phyloP scores from a whole-genome alignment of 192 early-diverging fungal genomes.

The Dimargaris cristalligena region DNA sequence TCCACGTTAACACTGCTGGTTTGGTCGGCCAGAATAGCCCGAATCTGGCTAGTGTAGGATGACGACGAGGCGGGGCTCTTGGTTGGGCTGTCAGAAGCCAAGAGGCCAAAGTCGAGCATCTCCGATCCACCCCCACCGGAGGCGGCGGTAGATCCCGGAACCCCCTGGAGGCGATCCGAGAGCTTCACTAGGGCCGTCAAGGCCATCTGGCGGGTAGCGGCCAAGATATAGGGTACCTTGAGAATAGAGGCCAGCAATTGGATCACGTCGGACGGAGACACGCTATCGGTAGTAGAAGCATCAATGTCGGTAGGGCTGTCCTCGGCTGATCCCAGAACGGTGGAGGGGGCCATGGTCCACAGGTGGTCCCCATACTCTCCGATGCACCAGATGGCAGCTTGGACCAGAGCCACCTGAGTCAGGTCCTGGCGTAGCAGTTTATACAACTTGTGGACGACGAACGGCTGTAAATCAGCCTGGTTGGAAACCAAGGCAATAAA shows the following conservation, averaged over 20 bases:
- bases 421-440: constrained; percentile 53
- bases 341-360: constrained; percentile 19
- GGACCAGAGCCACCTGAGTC: constrained; percentile 70
- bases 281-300: neutral
- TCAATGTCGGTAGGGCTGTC: neutral
- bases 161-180: constrained; percentile 54
- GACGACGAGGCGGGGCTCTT: neutral
- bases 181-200: constrained; percentile 82
- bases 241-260: constrained; percentile 57
- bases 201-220: constrained; percentile 60
- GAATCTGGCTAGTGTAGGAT: constrained; percentile 27
- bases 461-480: constrained; percentile 62
- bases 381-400: constrained; percentile 83
- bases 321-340: neutral
- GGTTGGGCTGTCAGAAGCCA: neutral
- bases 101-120: too few relatives aligned
- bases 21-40: constrained; percentile 39
- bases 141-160: constrained; percentile 17
- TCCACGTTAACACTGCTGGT: constrained; percentile 68
- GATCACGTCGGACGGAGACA: constrained; percentile 45
- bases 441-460: constrained; percentile 80
- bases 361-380: constrained; percentile 95
- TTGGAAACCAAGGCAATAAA: constrained; percentile 83
- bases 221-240: constrained; percentile 62
- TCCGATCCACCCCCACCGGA: too few relatives aligned